These are phyloP conservation scores for Borovskyia barvae DNA, from an alignment of 208 protist species.

Conservation along the genomic window DNA sequence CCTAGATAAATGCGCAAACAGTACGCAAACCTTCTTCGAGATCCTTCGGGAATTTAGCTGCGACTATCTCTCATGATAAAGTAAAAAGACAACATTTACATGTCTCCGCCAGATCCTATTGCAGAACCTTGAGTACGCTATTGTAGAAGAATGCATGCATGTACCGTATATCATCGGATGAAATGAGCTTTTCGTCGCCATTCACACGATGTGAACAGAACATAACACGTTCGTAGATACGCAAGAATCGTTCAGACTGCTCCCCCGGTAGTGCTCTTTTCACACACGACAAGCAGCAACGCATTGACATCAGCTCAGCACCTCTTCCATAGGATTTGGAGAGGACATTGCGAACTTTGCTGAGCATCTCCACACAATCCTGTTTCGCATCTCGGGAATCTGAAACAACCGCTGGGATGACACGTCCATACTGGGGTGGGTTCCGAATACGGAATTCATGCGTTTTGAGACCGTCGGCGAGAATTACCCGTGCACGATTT, in stretches of 20 bases:
- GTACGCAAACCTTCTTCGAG: too few relatives aligned
- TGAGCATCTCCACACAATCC: constrained; percentile 77
- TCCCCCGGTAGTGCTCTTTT: constrained; percentile 58
- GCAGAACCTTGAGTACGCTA: constrained; percentile 73
- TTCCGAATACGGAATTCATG: constrained; percentile 56
- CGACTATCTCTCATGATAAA: neutral
- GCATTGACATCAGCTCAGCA: constrained; percentile 84
- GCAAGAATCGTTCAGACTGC: constrained; percentile 66
- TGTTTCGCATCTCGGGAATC: constrained; percentile 58
- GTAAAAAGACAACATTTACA: neutral
- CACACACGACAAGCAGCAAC: constrained; percentile 79
- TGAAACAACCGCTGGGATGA: constrained; percentile 68
- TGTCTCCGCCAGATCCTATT: constrained; percentile 20
- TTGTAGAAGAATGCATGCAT: constrained; percentile 89
- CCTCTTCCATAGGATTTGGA: constrained; percentile 47
- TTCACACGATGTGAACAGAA: constrained; percentile 72
- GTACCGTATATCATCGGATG: constrained; percentile 85
- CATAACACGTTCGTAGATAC: constrained; percentile 76
- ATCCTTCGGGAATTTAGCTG: neutral
- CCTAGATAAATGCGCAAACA: too few relatives aligned
- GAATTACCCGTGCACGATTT: constrained; percentile 51
- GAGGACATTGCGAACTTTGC: constrained; percentile 58
- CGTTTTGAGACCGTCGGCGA: constrained; percentile 67
- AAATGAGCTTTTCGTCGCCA: constrained; percentile 48
- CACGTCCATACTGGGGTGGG: constrained; percentile 57